These are phyloP conservation scores for Clarkia xantiana DNA, from an alignment of 345 rosid species.

Conservation along the genomic window DNA sequence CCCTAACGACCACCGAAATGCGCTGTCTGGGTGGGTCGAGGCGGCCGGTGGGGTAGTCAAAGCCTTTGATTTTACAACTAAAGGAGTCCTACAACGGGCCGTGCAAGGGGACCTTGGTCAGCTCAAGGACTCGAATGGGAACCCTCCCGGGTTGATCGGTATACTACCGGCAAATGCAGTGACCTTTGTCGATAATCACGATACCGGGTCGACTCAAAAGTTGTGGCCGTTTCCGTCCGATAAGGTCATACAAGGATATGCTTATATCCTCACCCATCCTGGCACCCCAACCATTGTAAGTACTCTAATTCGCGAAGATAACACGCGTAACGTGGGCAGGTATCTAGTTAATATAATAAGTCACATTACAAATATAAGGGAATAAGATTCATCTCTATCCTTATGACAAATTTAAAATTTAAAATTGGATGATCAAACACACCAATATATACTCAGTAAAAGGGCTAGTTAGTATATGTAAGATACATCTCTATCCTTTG, in stretches of 20 bases:
- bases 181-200: constrained; percentile 76
- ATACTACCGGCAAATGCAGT: constrained; percentile 54
- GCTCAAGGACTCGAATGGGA: constrained; percentile 50
- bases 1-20: constrained; percentile 46
- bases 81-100: constrained; percentile 68
- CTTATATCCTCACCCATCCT: constrained; percentile 82
- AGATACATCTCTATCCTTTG: too few relatives aligned
- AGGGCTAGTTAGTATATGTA: neutral
- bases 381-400: constrained; percentile 8
- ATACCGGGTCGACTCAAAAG: constrained; percentile 50
- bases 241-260: constrained; percentile 77
- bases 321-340: too few relatives aligned
- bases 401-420: too few relatives aligned
- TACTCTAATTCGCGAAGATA: too few relatives aligned
- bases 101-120: constrained; percentile 70
- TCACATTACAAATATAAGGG: too few relatives aligned
- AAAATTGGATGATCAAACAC: too few relatives aligned
- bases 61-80: constrained; percentile 84
- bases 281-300: constrained; percentile 67
- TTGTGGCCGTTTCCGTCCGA: constrained; percentile 69
- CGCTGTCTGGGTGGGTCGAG: constrained; percentile 42
- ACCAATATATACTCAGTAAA: neutral
- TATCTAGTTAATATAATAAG: too few relatives aligned
- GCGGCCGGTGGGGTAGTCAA: constrained; percentile 42
- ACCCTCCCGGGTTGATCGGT: constrained; percentile 72